These are phyloP conservation scores for Mycena sanguinolenta DNA, from an alignment of 768 basidiomycete species.

Conservation along the genomic window DNA sequence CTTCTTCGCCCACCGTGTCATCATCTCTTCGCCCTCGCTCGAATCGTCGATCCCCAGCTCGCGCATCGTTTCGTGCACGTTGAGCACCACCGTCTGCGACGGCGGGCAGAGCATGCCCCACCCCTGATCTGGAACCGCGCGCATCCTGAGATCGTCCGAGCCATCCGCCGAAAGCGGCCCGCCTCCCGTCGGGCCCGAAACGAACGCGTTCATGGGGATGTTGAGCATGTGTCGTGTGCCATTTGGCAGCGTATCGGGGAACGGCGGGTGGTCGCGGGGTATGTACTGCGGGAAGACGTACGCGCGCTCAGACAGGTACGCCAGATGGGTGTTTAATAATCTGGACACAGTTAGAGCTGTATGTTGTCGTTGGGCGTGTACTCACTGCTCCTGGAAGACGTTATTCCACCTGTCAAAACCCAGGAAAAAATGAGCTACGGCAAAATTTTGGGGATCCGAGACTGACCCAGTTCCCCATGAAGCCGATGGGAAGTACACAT, in stretches of 20 bases:
- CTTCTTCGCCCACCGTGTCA: conserved; percentile 23
- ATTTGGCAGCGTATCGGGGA: conserved; percentile 21
- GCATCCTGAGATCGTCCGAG: background rate
- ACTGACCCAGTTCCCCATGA: background rate
- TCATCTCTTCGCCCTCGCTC: conserved; percentile 2
- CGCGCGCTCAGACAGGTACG: conserved; percentile 16
- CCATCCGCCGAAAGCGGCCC: background rate
- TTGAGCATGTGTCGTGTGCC: conserved; percentile 24
- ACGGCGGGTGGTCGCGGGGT: conserved; percentile 25
- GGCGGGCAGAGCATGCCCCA: conserved; percentile 21
- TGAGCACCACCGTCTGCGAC: background rate
- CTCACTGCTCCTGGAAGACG: conserved; percentile 25
- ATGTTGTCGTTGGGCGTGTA: background rate
- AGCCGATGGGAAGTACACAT: background rate
- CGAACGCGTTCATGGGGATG: conserved; percentile 30
- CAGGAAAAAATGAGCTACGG: background rate
- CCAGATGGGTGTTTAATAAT: conserved; percentile 26
- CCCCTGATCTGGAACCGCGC: conserved; percentile 11
- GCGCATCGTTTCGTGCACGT: background rate
- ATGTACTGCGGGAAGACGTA: conserved; percentile 27
- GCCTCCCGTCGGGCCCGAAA: conserved; percentile 25
- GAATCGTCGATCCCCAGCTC: background rate
- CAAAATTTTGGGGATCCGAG: background rate
- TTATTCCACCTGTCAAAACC: conserved; percentile 13
- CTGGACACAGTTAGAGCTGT: no score